Percentiles rank a stretch among this genome's conserved stretches.
These are phyloP conservation scores for Picea abies DNA, from an alignment of 83 land plant genomes.

Conservation along the genomic window DNA sequence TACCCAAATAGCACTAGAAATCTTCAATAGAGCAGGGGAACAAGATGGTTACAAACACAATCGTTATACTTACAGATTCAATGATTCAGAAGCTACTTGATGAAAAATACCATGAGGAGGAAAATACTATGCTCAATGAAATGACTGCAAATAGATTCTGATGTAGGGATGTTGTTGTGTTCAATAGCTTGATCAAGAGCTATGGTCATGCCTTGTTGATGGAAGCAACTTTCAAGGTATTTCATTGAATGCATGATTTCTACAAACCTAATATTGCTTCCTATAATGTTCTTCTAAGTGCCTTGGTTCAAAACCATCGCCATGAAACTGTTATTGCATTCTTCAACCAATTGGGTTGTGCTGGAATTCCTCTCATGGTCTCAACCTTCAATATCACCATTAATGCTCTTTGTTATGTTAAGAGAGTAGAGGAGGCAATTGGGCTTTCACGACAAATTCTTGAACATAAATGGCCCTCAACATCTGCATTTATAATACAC, in stretches of 20 bases:
- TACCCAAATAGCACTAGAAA: constrained; percentile 33
- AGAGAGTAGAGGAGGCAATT: constrained; percentile 45
- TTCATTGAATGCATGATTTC: constrained; percentile 46
- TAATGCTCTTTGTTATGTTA: constrained; percentile 51
- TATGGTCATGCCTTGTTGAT: constrained; percentile 47
- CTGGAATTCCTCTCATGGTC: constrained; percentile 32
- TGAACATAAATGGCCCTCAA: constrained; percentile 54
- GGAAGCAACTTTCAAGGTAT: constrained; percentile 46
- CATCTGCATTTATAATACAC: constrained; percentile 39
- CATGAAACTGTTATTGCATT: constrained; percentile 14
- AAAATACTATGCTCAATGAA: constrained; percentile 25
- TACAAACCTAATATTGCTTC: constrained; percentile 45
- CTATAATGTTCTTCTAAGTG: constrained; percentile 50
- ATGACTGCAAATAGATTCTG: constrained; percentile 55
- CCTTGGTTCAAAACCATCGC: constrained; percentile 42
- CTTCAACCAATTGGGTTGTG: not conserved
- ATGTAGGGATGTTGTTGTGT: constrained; percentile 40
- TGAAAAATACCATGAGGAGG: constrained; percentile 32
- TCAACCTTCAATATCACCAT: constrained; percentile 44
- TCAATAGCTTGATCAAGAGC: constrained; percentile 43
- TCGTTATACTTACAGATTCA: constrained; percentile 40
- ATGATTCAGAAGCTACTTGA: constrained; percentile 45
- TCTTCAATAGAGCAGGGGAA: constrained; percentile 47
- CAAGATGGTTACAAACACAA: constrained; percentile 50
- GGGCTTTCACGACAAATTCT: constrained; percentile 52